These are phyloP conservation scores for Solanum piurae DNA, from an alignment of 257 asterid genomes.

Conservation along the genomic window DNA sequence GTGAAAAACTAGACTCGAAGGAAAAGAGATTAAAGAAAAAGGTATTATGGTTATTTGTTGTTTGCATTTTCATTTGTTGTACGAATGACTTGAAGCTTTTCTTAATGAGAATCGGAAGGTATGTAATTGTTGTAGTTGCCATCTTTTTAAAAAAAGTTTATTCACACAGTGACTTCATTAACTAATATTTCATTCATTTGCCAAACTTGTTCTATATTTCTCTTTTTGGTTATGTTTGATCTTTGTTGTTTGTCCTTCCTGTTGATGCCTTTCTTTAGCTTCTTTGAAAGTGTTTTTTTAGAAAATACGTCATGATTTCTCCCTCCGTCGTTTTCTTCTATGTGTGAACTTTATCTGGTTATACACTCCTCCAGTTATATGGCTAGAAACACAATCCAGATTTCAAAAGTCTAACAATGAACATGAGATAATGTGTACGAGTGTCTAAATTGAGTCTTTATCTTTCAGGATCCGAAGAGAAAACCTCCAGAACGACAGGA, in stretches of 20 bases:
- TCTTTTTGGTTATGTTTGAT: background rate
- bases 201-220: background rate
- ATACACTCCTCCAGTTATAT: background rate
- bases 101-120: background rate
- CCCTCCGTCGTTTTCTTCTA: background rate
- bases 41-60: background rate
- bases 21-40: background rate
- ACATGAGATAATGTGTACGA: background rate
- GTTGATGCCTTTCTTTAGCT: background rate
- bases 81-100: background rate
- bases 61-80: background rate
- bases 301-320: background rate
- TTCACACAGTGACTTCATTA: background rate
- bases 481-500: conserved; percentile 46
- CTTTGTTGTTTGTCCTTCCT: background rate
- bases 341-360: background rate
- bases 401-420: background rate
- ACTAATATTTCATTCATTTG: background rate
- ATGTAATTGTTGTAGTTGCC: background rate
- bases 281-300: background rate
- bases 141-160: background rate
- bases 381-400: background rate
- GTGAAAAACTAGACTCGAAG: background rate
- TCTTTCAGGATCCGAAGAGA: conserved; percentile 28
- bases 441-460: background rate